Conservation (phyloP, 306 rosid species). For the Fragaria vesca region DNA sequence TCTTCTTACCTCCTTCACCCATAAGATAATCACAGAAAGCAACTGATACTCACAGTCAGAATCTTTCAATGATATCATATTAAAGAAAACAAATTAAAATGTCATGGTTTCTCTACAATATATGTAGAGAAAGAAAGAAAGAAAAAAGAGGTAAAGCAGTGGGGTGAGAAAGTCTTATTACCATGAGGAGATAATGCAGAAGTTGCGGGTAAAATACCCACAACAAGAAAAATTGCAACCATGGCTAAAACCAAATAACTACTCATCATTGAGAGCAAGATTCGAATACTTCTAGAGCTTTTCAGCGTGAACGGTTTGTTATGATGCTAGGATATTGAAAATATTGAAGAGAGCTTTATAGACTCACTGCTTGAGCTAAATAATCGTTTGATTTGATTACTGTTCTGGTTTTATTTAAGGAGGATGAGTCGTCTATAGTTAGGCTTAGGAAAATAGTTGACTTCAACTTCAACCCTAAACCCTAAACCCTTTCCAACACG, state of each 20-base stretch:
- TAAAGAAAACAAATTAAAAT: not conserved
- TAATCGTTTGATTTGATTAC: not conserved
- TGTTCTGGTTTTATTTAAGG: not conserved
- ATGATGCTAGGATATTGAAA: not conserved
- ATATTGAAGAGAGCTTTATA: not conserved
- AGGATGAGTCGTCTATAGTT: not conserved
- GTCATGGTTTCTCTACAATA: not conserved
- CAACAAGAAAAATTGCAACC: conserved; percentile 12
- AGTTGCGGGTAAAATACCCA: not conserved
- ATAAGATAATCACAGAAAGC: not conserved
- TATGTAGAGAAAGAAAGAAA: not conserved
- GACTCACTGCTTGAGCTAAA: not conserved
- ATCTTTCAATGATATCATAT: not conserved
- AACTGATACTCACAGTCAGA: not conserved
- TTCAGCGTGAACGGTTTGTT: too few species aligned
- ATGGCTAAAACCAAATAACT: conserved; percentile 6
- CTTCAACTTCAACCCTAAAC: not conserved
- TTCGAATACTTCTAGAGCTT: too few species aligned
- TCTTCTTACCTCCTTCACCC: conserved; percentile 22
- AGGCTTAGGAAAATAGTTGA: not conserved
- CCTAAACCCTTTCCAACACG: too few species aligned
- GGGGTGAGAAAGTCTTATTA: not conserved
- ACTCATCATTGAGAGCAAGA: conserved; percentile 17
- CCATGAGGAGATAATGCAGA: conserved; percentile 18
- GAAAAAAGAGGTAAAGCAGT: not conserved